These are phyloP conservation scores for Leishmania braziliensis DNA, from an alignment of 208 protist genomes.

Conservation along the genomic window DNA sequence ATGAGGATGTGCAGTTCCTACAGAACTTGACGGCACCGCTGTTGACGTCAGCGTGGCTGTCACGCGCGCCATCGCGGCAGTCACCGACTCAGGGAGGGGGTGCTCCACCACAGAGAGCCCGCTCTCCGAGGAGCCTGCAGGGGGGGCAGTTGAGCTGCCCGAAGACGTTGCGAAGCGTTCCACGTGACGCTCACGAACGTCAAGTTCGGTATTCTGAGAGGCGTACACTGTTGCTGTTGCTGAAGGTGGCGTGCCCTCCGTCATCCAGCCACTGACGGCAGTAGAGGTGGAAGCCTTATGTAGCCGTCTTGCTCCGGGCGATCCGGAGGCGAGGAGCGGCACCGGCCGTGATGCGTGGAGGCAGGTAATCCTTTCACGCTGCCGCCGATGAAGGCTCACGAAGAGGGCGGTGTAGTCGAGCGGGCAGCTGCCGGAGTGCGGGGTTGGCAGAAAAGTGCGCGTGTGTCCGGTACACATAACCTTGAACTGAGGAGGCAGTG, in stretches of 20 bases:
- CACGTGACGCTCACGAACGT: neutral
- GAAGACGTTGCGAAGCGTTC: neutral
- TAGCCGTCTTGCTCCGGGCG: neutral
- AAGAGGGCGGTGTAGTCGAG: constrained; percentile 35
- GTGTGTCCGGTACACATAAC: constrained; percentile 15
- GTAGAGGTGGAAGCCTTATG: neutral
- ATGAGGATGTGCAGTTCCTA: neutral
- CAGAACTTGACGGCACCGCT: neutral
- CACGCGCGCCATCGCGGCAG: constrained; percentile 20
- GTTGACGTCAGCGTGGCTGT: neutral
- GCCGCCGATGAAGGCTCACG: constrained; percentile 18
- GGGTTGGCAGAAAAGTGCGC: constrained; percentile 22
- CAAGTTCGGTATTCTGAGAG: constrained; percentile 4
- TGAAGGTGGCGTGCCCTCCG: neutral
- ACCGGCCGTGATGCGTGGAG: constrained; percentile 10
- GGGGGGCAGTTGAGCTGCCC: neutral
- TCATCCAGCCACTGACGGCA: neutral
- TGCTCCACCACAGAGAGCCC: constrained; percentile 9
- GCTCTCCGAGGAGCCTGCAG: neutral
- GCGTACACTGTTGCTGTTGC: constrained; percentile 8
- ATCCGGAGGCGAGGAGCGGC: constrained; percentile 12
- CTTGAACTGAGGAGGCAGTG: constrained; percentile 3
- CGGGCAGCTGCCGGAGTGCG: constrained; percentile 30
- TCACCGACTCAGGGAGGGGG: constrained; percentile 23
- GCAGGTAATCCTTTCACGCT: constrained; percentile 19